A percentile compares a stretch with the other conserved stretches of the same genome.
These are phyloP conservation scores for Phytophthora niederhauseri DNA, from an alignment of 352 stramenopile genomes.

Conservation along the genomic window DNA sequence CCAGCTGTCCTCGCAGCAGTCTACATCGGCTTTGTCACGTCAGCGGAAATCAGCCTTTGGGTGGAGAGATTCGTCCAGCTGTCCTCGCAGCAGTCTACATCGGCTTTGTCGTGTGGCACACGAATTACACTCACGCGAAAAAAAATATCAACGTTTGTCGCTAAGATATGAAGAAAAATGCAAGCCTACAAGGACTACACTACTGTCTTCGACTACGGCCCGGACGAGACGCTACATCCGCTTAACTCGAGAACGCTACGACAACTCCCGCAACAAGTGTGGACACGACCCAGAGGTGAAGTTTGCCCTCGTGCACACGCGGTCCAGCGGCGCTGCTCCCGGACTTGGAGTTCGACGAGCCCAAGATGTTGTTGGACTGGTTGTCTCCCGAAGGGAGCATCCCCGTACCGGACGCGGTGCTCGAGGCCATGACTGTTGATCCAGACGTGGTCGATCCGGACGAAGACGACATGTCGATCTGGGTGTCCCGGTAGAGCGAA, in stretches of 20 bases:
- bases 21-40: no score
- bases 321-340: constrained; percentile 7
- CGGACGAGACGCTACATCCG: no score
- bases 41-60: no score
- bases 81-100: no score
- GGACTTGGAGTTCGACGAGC: constrained; percentile 4
- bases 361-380: constrained; percentile 5
- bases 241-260: not conserved
- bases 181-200: no score
- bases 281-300: constrained; percentile 6
- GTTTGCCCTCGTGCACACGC: not conserved
- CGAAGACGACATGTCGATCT: constrained; percentile 3
- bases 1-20: no score
- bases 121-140: no score
- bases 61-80: no score
- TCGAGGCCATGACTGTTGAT: not conserved
- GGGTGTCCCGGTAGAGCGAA: constrained; percentile 4
- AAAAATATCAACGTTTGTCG: no score
- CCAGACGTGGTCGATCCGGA: constrained; percentile 12
- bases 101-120: no score
- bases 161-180: no score
- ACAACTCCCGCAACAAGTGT: not conserved
- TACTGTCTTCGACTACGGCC: no score
- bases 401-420: not conserved
- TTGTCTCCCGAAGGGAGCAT: constrained; percentile 2